Base-by-base conservation (phyloP, 2,329 filamentous ascomycete species). In the Hymenoscyphus linearis region DNA sequence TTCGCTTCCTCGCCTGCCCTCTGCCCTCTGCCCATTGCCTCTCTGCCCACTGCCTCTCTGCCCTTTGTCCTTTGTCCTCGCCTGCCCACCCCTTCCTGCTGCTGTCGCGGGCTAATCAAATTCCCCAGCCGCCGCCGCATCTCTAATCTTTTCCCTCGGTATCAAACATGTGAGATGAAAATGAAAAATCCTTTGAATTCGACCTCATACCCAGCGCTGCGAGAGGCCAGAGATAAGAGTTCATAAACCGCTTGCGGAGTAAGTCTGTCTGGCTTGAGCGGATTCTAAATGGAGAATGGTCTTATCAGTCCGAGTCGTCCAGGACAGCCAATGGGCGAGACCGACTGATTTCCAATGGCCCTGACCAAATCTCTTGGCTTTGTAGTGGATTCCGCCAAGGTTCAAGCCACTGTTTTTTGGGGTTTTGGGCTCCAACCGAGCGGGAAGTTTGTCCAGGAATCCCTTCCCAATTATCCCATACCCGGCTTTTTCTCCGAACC, bases 161-260 rank as follows among this genome's bases (percentile, higher is more conserved):
- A 25, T 36, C 34, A 57, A 13, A 35, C 52, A 44, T 31, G 50
- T 27, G 58, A 55, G 13, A 55, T 40, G 34, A 50, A 26, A 55
- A 59, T 55, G 31, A 60, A 55, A 47, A 60, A 60, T 26, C 37
- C 54, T 35, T 55, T 35, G 18, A 18, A 16, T 50, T 57, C 40
- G 14, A 35, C 18, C n/a, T 44, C 14, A n/a, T 22, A 36, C 27
- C 22, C 50, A 40, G 36, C 47, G 36, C 47, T 31, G 55, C 40
- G 58, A 65, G 62, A 65, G 60, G 60, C 57, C 59, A 60, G 56
- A 66, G 65, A 67, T 67, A 67, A 64, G 57, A 44, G 16, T 63
- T 31, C 55, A 52, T 55, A 60, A 58, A 57, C 4, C 37, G 52
- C 53, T 26, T 22, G 35, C 57, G 31, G 31, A 31, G 6, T 31